Evolutionary conservation across 495 filamentous ascomycete genomes (phyloP), one percentile per base, ranked within the genome.

Genomic region (Neurospora sp.): DNA sequence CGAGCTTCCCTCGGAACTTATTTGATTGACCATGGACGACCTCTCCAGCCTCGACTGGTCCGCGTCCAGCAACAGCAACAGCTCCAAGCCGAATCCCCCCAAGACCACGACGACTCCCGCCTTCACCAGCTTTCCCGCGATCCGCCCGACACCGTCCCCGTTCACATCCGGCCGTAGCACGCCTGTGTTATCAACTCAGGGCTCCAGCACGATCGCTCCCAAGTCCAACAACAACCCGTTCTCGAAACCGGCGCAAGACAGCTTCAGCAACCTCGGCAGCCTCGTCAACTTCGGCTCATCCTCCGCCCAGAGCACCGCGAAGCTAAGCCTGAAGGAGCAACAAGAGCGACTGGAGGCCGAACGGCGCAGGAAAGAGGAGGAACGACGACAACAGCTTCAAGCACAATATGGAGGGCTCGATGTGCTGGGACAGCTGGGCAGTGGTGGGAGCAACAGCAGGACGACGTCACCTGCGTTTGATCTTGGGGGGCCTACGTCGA

Each of bases 211-310:
- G 75, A 79, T 79, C 75, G 81, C 76, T 80, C 38, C 84, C 85
- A 84, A 82, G 22, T 85, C 89, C 1, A 65, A 65, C 53, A 65
- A 65, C 53, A 65, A 65, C 27, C 88, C 90, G 75, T 76, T 88
- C 5, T 78, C 88, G 7, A 91, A 91, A 42, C 87, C 91, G 2
- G 85, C 87, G 6, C 87, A 87, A 70, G 95, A 98, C 79, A 96
- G 92, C 84, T 99, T 99, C 79, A 91, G 94, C 74, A 93, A 91
- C 77, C 85, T 99, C 27, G 91, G 94, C 74, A 93, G 91, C 77
- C 85, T 99, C 22, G 91, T 98, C 27, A 91, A 89, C 59, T 93
- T 95, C 73, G 89, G 88, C 68, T 82, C 27, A 65, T 65, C 53
- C 53, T 65, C 88, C 14, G 85, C 89, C n/a, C 91, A 91, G 76